phyloP scores from a whole-genome alignment of 2,329 filamentous ascomycete genomes.

The Clonostachys rhizophaga region DNA sequence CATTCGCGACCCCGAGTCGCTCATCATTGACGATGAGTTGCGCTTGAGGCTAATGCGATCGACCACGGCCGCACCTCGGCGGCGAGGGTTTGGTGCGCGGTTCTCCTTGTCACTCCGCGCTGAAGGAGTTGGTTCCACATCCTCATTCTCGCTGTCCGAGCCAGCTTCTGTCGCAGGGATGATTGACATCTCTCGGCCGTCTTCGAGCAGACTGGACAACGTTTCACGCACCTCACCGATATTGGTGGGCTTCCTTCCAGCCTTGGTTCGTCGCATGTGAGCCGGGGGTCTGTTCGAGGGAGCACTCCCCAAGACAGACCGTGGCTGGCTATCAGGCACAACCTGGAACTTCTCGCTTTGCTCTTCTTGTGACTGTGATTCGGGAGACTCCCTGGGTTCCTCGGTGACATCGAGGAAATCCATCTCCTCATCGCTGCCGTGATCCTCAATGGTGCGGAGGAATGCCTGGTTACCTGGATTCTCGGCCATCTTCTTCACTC shows the following conservation, averaged over 20 bases:
- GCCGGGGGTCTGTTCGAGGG: slow-evolving; percentile 48
- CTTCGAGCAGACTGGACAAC: slow-evolving; percentile 77
- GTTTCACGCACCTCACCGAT: slow-evolving; percentile 80
- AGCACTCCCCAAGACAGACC: slow-evolving; percentile 25
- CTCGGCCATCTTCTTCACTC: slow-evolving; percentile 83
- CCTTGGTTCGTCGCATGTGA: slow-evolving; percentile 57
- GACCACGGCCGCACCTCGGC: slow-evolving; percentile 45
- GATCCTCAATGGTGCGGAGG: slow-evolving; percentile 83
- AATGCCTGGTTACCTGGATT: slow-evolving; percentile 90
- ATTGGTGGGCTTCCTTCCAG: slow-evolving; percentile 64
- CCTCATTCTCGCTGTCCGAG: slow-evolving; percentile 25
- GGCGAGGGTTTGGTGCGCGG: slow-evolving; percentile 23
- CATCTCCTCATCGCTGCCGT: slow-evolving; percentile 68
- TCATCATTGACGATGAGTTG: slow-evolving; percentile 23
- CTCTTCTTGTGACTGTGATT: slow-evolving; percentile 22
- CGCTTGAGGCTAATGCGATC: slow-evolving; percentile 73
- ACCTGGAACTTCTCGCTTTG: slow-evolving; percentile 20
- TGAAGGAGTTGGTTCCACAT: slow-evolving; percentile 30
- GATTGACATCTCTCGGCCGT: slow-evolving; percentile 42
- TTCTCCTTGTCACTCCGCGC: slow-evolving; percentile 45
- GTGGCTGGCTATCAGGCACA: slow-evolving; percentile 48
- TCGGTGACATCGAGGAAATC: slow-evolving; percentile 57
- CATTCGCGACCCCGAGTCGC: slow-evolving; percentile 29
- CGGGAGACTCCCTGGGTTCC: slow-evolving; percentile 24
- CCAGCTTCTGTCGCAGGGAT: slow-evolving; percentile 35